phyloP scores from a whole-genome alignment of 2,329 filamentous ascomycete species.

The Thelonectria olida region DNA sequence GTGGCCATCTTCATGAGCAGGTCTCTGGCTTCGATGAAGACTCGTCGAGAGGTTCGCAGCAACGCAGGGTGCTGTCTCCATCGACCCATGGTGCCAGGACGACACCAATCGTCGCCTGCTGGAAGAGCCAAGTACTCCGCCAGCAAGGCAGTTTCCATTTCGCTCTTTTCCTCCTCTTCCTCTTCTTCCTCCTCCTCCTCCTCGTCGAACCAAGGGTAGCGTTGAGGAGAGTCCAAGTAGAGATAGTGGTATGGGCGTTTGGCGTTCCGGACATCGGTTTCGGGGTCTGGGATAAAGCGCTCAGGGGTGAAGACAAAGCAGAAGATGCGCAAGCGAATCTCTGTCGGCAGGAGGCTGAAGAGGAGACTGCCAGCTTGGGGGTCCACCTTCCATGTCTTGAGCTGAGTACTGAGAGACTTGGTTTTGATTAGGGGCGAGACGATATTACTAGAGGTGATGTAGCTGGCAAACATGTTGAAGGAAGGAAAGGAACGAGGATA shows the following conservation, averaged over 20 bases:
- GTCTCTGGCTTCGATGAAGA: constrained; percentile 20
- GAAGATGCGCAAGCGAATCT: constrained; percentile 20
- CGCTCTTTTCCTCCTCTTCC: too few relatives aligned
- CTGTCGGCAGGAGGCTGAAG: constrained; percentile 2
- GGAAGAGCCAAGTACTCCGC: not conserved
- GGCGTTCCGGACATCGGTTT: not conserved
- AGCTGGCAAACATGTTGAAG: too few relatives aligned
- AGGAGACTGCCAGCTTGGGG: constrained; percentile 11
- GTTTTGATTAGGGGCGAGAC: constrained; percentile 2
- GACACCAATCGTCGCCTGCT: not conserved
- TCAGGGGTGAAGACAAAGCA: constrained; percentile 7
- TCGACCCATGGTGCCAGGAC: not conserved
- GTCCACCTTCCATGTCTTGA: constrained; percentile 4
- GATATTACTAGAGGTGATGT: too few relatives aligned
- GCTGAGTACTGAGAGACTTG: constrained; percentile 15
- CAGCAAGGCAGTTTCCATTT: not conserved
- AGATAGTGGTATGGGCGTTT: too few relatives aligned
- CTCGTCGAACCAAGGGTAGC: too few relatives aligned
- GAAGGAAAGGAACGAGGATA: too few relatives aligned
- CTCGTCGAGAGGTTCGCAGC: constrained; percentile 18
- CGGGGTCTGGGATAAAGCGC: not conserved
- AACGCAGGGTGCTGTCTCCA: constrained; percentile 16
- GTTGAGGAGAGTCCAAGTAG: too few relatives aligned
- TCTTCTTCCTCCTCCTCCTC: too few relatives aligned
- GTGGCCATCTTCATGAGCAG: constrained; percentile 17